Evolutionary conservation across 2,329 filamentous ascomycete genomes (phyloP), one percentile per base, ranked within the genome.

Genomic region (Aspergillus sp.): DNA sequence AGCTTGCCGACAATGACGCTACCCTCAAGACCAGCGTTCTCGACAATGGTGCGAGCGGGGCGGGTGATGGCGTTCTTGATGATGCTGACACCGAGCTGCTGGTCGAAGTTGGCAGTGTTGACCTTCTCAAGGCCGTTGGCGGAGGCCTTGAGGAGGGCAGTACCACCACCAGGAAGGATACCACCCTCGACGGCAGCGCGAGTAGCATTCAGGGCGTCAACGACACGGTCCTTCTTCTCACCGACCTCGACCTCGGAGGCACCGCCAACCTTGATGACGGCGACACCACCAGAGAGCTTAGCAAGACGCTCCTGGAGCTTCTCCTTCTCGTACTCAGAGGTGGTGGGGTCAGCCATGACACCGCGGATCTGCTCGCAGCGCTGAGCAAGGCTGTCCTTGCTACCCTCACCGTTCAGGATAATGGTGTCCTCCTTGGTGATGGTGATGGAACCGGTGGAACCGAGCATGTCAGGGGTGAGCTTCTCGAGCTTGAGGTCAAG

Each of bases 351-450:
- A 54, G 79, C 81, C 79, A 96, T 95, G 74, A 97, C 90, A 60
- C 91, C 90, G 61, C 93, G 90, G 74, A 98, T 98, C 80, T 98
- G 93, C 78, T 98, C 93, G 76, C 93, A 97, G 70, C 93, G 88
- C 80, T 96, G 90, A 57, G 87, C 75, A 64, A 98, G 94, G 58
- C 81, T 72, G 67, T 98, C 93, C 82, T 97, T 96, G 84, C 78
- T 86, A 56, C 93, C 93, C 66, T 95, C 90, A 49, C 93, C 93
- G 74, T 98, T 98, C 54, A 98, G 83, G 67, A 98, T 84, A 72
- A 98, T 96, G 62, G 93, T 98, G 75, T 98, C 93, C 78, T 98
- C 93, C 83, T 98, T 98, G 72, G 93, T 98, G 76, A 98, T 97
- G 71, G 93, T 97, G 78, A 98, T 96, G 65, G 90, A 93, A 56